These are phyloP conservation scores for Salisapilia sapeloensis DNA, from an alignment of 352 stramenopile species.

Conservation along the genomic window DNA sequence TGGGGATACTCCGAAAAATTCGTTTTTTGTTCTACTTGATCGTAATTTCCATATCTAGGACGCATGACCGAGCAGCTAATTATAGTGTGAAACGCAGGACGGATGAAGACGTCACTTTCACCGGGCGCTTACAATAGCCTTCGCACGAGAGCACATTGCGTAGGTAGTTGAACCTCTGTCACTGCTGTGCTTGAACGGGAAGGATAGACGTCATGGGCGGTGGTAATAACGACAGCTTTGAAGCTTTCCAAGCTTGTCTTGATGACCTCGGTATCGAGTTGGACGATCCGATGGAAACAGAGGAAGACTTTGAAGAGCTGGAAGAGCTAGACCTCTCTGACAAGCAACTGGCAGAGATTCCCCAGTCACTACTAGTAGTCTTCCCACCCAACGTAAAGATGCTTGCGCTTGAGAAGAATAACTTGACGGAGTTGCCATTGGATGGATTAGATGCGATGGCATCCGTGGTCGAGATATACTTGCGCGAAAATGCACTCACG, in stretches of 20 bases:
- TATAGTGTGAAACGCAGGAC: too few relatives aligned
- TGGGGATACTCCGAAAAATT: too few relatives aligned
- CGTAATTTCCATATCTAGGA: too few relatives aligned
- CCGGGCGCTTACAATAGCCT: too few relatives aligned
- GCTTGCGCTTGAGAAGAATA: slow-evolving; percentile 70
- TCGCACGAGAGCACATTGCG: too few relatives aligned
- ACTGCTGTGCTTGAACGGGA: too few relatives aligned
- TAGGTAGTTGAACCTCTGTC: too few relatives aligned
- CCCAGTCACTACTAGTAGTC: slow-evolving; percentile 23
- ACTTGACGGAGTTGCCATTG: slow-evolving; percentile 24
- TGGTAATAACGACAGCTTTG: too few relatives aligned
- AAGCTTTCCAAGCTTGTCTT: slow-evolving; percentile 7
- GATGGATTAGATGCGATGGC: slow-evolving; percentile 25
- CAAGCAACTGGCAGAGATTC: slow-evolving; percentile 46
- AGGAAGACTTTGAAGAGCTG: slow-evolving; percentile 43
- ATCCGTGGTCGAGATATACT: slow-evolving; percentile 66
- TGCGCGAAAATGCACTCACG: slow-evolving; percentile 59
- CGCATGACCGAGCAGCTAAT: too few relatives aligned
- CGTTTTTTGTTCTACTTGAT: too few relatives aligned
- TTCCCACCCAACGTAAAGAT: slow-evolving; percentile 48
- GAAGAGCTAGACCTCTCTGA: slow-evolving; percentile 74
- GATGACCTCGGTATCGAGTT: slow-evolving; percentile 30
- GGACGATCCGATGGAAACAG: slow-evolving; percentile 37
- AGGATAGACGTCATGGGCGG: too few relatives aligned
- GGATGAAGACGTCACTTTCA: too few relatives aligned